Base-by-base conservation (phyloP, 441 rosid genomes). In the Jatropha multifida region DNA sequence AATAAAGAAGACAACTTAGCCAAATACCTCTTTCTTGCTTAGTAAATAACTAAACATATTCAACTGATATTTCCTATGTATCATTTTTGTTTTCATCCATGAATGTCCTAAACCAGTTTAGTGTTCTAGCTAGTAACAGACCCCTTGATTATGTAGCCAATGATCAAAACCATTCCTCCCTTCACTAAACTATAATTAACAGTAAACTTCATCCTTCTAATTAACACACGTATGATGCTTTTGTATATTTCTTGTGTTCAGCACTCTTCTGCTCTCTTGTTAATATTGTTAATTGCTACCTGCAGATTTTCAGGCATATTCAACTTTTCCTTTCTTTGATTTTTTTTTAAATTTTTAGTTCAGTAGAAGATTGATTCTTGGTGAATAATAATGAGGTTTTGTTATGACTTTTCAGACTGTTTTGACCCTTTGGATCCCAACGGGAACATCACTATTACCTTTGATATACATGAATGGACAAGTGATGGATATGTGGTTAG, bases 351-450 rank as follows among this genome's bases (percentile, higher is more conserved):
- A 32, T 15, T 42, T 42, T 32, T 13, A 46, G 32, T 64, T 65
- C 3, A 4, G 0, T 32, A 26, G 18, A 44, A 46, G 65, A 18
- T 17, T 11, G 40, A 51, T 79, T 65, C 32, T 63, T 59, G 44
- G 20, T 76, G 66, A 68, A 60, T 74, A 26, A 15, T 52, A 42
- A 7, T 46, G 37, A 23, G 27, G n/a, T 40, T 56, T 23, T 40
- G 27, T 56, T 14, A 46, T 64, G 68, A 15, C 46, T 18, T 63
- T 80, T 82, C 89, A 88, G 94, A 86, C 72, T 80, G 91, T 74
- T 86, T 81, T 78, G 94, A 90, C 55, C 87, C 88, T 67, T 74
- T 87, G 86, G 92, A 90, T 81, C 92, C 91, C 6, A 74, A 75
- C 4, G 92, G 94, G 63, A 82, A 85, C 74, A 82, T 88, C 73